A percentile compares a stretch with the other conserved stretches of the same genome.
Evolutionary conservation across 495 filamentous ascomycete genomes (phyloP).

Genomic region (Xylona heveae): DNA sequence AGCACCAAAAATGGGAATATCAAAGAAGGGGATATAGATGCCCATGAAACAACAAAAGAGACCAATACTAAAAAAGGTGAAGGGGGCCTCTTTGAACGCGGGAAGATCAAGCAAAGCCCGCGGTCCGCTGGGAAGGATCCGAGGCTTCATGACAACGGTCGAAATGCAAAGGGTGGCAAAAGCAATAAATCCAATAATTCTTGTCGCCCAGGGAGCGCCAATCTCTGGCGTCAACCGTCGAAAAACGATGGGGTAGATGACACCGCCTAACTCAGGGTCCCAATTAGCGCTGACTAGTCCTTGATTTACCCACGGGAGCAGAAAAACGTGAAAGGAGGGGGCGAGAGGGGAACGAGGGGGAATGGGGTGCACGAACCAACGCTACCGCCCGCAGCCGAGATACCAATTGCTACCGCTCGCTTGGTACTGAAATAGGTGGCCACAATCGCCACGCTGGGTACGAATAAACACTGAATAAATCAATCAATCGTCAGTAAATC

Average conservation of each 20-base stretch:
- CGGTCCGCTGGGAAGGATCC: conserved; percentile 6
- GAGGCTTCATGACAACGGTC: conserved; percentile 16
- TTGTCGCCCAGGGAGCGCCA: conserved; percentile 31
- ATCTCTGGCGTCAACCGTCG: conserved; percentile 22
- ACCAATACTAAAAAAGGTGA: conserved; percentile 12
- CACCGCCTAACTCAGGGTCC: conserved; percentile 17
- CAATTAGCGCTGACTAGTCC: no score
- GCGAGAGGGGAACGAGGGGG: background rate
- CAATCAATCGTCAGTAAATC: no score
- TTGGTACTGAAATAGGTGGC: conserved; percentile 21
- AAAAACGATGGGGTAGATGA: conserved; percentile 32
- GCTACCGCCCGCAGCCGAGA: conserved; percentile 21
- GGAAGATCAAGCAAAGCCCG: conserved; percentile 15
- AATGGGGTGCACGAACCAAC: conserved; percentile 8
- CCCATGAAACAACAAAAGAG: conserved; percentile 17
- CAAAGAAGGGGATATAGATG: conserved; percentile 23
- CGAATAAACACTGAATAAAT: no score
- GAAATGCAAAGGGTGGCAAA: conserved; percentile 21
- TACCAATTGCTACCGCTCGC: conserved; percentile 23
- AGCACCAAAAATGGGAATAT: conserved; percentile 17
- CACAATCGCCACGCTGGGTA: conserved; percentile 21
- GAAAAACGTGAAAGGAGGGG: background rate
- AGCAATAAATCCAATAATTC: conserved; percentile 29
- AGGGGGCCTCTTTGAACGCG: conserved; percentile 18
- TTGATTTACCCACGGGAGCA: background rate